Base-by-base conservation (phyloP, 2,329 filamentous ascomycete genomes). In the Fusarium mexicanum region DNA sequence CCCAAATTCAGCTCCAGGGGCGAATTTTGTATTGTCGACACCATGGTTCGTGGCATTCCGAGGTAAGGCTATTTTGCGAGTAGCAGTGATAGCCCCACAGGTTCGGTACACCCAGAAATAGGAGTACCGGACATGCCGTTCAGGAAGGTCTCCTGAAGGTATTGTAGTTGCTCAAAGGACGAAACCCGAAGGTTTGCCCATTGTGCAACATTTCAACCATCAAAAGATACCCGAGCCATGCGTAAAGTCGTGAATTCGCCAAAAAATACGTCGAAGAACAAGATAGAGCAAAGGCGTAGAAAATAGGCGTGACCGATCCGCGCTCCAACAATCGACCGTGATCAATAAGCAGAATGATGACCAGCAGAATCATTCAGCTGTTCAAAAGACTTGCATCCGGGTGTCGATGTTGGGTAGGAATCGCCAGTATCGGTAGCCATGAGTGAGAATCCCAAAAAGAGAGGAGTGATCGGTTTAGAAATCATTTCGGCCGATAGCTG, bases 101-200 rank as follows among this genome's bases (percentile, higher is more conserved):
- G 74, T 72, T 64, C 62, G 61, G 73, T 77, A 78, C 73, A 76
- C 77, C 77, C 64, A 67, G 47, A 46, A 64, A 61, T 53, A 75
- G 77, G 73, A 80, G 79, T 77, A 84, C 82, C 82, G 80, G 82
- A 77, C 81, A 77, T 83, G 83, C 82, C 82, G 80, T 84, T 82
- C 82, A 83, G 81, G 80, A 75, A 66, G 63, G 60, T 47, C 64
- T 67, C 69, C 74, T 50, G 33, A 76, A 71, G 69, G 74, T 24
- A 51, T 61, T 35, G 59, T 68, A 66, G 62, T 70, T 53, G 51
- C 57, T 48, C 59, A 57, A 40, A 54, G 62, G 48, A 69, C 33
- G 61, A 44, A 44, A 60, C 60, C 67, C 46, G 40, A 44, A 38
- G 67, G 61, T 41, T 41, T 64, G 58, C 64, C 67, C 61, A 48